These are phyloP conservation scores for Paracorniculantispora psalliotae DNA, from an alignment of 2,329 filamentous ascomycete genomes.

Conservation along the genomic window DNA sequence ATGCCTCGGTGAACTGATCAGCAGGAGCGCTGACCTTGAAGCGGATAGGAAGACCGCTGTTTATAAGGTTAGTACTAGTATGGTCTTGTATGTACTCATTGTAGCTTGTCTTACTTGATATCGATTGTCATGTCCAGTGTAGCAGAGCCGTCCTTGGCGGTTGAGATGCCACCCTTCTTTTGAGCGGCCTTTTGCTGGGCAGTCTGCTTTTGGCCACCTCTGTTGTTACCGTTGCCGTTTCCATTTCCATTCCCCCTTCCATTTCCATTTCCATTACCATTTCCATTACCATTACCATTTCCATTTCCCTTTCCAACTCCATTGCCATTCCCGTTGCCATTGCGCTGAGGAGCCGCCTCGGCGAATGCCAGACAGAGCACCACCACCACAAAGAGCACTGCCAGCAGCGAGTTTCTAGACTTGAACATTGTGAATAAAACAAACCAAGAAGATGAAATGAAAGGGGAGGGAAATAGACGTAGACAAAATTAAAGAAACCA, in stretches of 20 bases:
- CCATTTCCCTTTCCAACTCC: neutral
- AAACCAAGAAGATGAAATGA: neutral
- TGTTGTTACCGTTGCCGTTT: neutral
- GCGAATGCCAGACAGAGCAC: neutral
- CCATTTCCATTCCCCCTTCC: neutral
- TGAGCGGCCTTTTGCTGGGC: neutral
- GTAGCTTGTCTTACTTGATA: conserved; percentile 42
- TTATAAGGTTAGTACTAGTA: neutral
- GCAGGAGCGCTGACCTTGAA: conserved; percentile 53
- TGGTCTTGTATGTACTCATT: conserved; percentile 12
- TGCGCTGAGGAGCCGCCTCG: conserved; percentile 1
- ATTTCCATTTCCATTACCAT: neutral
- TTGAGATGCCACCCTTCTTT: conserved; percentile 23
- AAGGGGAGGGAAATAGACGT: neutral
- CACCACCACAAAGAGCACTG: neutral
- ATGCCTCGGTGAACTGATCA: conserved; percentile 45
- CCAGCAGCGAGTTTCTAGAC: conserved; percentile 1
- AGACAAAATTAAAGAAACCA: neutral
- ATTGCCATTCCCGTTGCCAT: neutral
- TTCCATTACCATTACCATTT: neutral
- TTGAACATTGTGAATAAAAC: neutral
- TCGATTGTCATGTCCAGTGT: conserved; percentile 51
- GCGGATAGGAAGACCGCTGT: conserved; percentile 47
- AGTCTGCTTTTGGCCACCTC: neutral
- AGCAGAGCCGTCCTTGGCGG: conserved; percentile 48